phyloP scores from a whole-genome alignment of 768 basidiomycete genomes.

The Harrya chromipes region DNA sequence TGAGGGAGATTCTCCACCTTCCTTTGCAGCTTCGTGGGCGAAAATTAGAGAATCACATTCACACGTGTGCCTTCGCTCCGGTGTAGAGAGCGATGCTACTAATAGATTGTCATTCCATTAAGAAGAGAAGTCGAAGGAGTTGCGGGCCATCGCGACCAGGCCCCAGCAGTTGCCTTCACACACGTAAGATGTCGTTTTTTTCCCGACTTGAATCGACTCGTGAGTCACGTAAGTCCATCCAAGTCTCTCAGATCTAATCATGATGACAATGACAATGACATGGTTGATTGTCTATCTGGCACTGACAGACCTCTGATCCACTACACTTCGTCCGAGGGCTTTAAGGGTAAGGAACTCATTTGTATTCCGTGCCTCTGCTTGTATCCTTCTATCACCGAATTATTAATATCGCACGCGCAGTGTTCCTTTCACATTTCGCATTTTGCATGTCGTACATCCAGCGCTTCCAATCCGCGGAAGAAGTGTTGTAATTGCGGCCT shows the following conservation, averaged over 20 bases:
- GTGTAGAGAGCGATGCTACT: no score
- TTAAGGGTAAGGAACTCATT: background rate
- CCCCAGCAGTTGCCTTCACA: background rate
- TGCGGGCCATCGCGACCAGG: no score
- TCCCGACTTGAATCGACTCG: no score
- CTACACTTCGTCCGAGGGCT: background rate
- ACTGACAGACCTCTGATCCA: background rate
- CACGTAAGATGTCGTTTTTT: background rate
- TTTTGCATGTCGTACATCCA: background rate
- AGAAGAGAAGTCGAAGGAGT: background rate
- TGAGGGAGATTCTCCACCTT: slow-evolving; percentile 27
- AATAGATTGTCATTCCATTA: background rate
- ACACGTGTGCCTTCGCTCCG: slow-evolving; percentile 16
- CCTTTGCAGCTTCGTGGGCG: slow-evolving; percentile 19
- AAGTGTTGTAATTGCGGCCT: slow-evolving; percentile 7
- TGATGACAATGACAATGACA: background rate
- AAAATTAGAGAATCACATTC: slow-evolving; percentile 16
- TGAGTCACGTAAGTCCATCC: background rate
- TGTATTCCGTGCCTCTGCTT: background rate
- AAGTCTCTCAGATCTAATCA: background rate
- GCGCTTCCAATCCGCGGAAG: slow-evolving; percentile 5
- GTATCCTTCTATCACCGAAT: background rate
- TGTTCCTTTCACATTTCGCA: background rate
- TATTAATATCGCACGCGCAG: background rate
- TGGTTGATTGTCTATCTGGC: background rate